A percentile compares a stretch with the other conserved stretches of the same genome.
These are phyloP conservation scores for Phaeosphaeria sp. DNA, from an alignment of 2,329 filamentous ascomycete genomes.

Conservation along the genomic window DNA sequence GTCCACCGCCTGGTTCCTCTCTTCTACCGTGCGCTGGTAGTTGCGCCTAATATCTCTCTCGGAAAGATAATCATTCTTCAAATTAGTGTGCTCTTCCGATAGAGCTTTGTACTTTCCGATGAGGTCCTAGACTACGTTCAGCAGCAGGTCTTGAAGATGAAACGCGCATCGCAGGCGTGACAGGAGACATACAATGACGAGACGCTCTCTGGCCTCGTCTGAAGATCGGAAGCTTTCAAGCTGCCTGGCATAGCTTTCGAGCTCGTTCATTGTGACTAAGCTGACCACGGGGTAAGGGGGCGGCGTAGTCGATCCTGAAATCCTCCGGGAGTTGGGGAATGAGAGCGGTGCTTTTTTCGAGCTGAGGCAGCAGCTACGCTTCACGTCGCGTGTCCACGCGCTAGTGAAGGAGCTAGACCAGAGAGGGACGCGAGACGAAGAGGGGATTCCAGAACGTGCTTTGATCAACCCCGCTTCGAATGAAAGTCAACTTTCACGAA, in stretches of 20 bases:
- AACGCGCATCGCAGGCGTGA: slow-evolving; percentile 5
- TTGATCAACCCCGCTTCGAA: not conserved
- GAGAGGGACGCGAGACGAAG: slow-evolving; percentile 2
- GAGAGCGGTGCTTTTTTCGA: not conserved
- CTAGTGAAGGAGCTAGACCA: not conserved
- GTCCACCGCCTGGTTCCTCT: slow-evolving; percentile 23
- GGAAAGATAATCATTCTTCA: slow-evolving; percentile 40
- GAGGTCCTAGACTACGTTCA: slow-evolving; percentile 38
- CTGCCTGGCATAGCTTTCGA: slow-evolving; percentile 32
- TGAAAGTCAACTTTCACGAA: not conserved
- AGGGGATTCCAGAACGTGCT: not conserved
- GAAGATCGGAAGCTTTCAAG: slow-evolving; percentile 44
- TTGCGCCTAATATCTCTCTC: slow-evolving; percentile 41
- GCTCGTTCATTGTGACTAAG: slow-evolving; percentile 20
- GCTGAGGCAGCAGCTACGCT: slow-evolving; percentile 15
- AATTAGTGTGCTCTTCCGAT: slow-evolving; percentile 29
- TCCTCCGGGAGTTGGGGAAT: not conserved
- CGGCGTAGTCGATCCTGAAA: not conserved
- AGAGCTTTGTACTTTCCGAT: slow-evolving; percentile 35
- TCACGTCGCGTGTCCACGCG: not conserved
- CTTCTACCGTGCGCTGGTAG: slow-evolving; percentile 36
- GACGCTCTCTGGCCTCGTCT: slow-evolving; percentile 45
- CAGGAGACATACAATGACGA: slow-evolving; percentile 35
- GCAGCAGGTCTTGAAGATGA: slow-evolving; percentile 17
- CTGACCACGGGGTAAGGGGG: too few relatives aligned